Base-by-base conservation (phyloP, 2,329 filamentous ascomycete genomes). In the Colletotrichum falcatum region DNA sequence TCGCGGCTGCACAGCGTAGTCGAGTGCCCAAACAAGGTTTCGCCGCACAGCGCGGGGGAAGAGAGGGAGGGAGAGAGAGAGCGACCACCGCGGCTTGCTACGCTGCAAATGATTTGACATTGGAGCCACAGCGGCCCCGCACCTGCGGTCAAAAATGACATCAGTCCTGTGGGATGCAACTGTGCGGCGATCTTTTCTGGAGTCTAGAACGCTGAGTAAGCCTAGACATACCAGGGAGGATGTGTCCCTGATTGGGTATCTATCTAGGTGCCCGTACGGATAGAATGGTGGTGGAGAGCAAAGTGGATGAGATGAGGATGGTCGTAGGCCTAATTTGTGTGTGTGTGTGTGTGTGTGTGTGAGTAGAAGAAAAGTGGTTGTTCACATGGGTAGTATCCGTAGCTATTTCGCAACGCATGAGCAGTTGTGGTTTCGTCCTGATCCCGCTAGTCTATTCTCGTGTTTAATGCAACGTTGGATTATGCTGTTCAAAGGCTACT, bases 131-230 rank as follows among this genome's bases (percentile, higher is more conserved):
- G 51, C 64, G 48, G 56, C 55, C 66, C 66, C 66, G 62, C 62
- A 60, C 11, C 66, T 42, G 66, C 66, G 53, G 48, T 46, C 44
- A 46, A 46, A 51, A 26, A 71, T 71, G 68, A 71, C 68, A 71
- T 71, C 68, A 71, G 64, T 62, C 30, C 23, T 28, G 56, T n/a
- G 44, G 67, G 33, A 67, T 67, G 67, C 55, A 65, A 70, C 64
- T 54, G 51, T 70, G 67, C 64, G 56, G 37, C 42, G 33, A 33
- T 46, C 68, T 30, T 37, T 46, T 9, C n/a, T 3, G 33, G 46
- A 59, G 68, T 59, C 68, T 51, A 68, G 68, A 71, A 62, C 65
- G 68, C 68, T 68, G 65, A 67, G 42, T 68, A 58, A 63, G 51
- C 64, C 3, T 0, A 0, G 0, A 5, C 0, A 26, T 7, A 33